Conservation (phyloP, 305 asterid species). For the Solanum hybrid region DNA sequence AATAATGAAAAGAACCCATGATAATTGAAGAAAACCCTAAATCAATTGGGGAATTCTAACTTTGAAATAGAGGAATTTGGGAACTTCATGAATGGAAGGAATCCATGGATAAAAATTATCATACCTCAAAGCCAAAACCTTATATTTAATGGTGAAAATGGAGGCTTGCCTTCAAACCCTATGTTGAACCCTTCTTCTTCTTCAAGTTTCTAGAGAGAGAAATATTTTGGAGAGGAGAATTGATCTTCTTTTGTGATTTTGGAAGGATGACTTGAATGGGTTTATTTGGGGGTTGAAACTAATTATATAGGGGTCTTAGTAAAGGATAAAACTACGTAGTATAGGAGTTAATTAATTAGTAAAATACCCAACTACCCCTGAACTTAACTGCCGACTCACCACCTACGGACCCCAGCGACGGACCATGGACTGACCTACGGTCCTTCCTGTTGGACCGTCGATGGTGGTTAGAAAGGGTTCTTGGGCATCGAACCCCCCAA, state of each 20-base stretch:
- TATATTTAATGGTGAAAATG: not conserved
- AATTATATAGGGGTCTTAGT: not conserved
- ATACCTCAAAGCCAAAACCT: not conserved
- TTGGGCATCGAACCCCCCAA: not conserved
- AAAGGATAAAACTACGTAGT: not conserved
- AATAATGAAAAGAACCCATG: not conserved
- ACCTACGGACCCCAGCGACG: not conserved
- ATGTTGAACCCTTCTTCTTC: not conserved
- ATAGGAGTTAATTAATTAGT: not conserved
- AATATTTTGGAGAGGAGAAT: not conserved
- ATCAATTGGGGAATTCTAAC: not conserved
- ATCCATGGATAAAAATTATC: not conserved
- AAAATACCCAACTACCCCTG: not conserved
- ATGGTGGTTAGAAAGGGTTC: not conserved
- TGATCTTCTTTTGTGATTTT: not conserved
- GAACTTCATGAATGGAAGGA: not conserved
- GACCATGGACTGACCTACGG: not conserved
- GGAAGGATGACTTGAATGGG: not conserved
- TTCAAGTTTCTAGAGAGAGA: not conserved
- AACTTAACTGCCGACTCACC: not conserved
- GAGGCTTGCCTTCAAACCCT: not conserved
- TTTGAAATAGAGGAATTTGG: not conserved
- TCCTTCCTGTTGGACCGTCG: not conserved
- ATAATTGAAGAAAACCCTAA: not conserved
- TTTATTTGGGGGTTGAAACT: not conserved